These are phyloP conservation scores for Thelonectria blattea DNA, from an alignment of 2,329 filamentous ascomycete species.

Conservation along the genomic window DNA sequence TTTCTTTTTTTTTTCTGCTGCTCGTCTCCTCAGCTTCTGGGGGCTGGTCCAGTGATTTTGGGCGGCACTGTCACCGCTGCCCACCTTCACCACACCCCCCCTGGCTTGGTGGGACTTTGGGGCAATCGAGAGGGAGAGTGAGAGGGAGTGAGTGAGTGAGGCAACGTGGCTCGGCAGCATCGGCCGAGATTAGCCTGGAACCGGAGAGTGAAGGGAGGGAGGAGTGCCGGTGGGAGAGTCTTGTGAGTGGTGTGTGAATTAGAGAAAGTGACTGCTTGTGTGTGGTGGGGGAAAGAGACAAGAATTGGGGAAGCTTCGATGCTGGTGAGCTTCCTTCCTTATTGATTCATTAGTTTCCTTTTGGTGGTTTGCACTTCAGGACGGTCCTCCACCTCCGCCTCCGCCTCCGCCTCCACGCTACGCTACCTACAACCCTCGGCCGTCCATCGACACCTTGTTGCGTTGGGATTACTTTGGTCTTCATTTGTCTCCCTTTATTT, in stretches of 20 bases:
- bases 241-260: background rate
- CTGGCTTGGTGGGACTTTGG: no score
- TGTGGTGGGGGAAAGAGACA: background rate
- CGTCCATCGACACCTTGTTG: constrained; percentile 9
- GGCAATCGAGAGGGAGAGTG: constrained; percentile 4
- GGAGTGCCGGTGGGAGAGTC: no score
- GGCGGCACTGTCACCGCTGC: background rate
- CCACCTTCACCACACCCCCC: no score
- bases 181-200: background rate
- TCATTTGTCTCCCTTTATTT: constrained; percentile 5
- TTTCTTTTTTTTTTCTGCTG: background rate
- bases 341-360: background rate
- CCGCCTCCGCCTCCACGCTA: constrained; percentile 28
- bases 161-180: constrained; percentile 5
- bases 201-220: no score
- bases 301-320: background rate
- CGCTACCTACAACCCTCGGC: constrained; percentile 11
- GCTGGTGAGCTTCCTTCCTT: background rate
- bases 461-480: constrained; percentile 13
- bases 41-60: background rate
- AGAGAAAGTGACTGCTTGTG: background rate
- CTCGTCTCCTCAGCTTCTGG: background rate
- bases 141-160: no score
- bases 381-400: constrained; percentile 3
- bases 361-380: background rate